Evolutionary conservation across 345 rosid genomes (phyloP).

Genomic region (Camelina neglecta): DNA sequence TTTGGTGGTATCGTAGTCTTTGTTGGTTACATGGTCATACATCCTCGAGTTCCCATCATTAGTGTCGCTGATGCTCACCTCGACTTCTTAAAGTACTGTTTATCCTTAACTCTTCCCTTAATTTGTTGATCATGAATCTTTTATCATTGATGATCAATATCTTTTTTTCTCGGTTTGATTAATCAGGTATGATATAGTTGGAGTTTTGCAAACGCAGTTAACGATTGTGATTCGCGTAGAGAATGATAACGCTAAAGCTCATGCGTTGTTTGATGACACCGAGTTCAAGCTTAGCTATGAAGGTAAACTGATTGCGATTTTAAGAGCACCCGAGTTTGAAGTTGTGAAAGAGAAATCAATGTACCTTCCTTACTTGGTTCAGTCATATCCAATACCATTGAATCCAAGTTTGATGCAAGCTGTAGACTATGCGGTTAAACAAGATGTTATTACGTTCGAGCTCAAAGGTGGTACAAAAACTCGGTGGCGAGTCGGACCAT

Average conservation of each 20-base stretch:
- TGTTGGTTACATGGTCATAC: conserved; percentile 72
- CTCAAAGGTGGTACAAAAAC: conserved; percentile 65
- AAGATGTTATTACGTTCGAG: conserved; percentile 58
- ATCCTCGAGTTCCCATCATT: conserved; percentile 77
- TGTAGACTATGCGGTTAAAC: conserved; percentile 51
- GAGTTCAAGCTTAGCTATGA: conserved; percentile 52
- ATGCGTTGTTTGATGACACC: conserved; percentile 57
- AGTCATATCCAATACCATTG: conserved; percentile 69
- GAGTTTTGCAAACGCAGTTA: conserved; percentile 69
- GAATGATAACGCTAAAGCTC: conserved; percentile 77
- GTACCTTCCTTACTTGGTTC: conserved; percentile 53
- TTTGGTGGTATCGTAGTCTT: conserved; percentile 64
- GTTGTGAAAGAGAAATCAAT: conserved; percentile 59
- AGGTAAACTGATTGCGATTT: conserved; percentile 51
- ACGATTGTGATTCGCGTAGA: conserved; percentile 56
- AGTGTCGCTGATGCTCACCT: conserved; percentile 65
- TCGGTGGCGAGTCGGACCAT: conserved; percentile 71
- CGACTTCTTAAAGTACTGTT: conserved; percentile 49
- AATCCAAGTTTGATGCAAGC: conserved; percentile 47
- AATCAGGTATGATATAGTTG: conserved; percentile 45
- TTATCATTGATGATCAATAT: neutral
- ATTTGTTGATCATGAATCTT: conserved; percentile 2
- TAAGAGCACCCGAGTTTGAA: conserved; percentile 58
- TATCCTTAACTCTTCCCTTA: conserved; percentile 37
- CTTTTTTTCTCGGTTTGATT: neutral